phyloP scores from a whole-genome alignment of 768 basidiomycete genomes.

The Daedaleopsis nitida region DNA sequence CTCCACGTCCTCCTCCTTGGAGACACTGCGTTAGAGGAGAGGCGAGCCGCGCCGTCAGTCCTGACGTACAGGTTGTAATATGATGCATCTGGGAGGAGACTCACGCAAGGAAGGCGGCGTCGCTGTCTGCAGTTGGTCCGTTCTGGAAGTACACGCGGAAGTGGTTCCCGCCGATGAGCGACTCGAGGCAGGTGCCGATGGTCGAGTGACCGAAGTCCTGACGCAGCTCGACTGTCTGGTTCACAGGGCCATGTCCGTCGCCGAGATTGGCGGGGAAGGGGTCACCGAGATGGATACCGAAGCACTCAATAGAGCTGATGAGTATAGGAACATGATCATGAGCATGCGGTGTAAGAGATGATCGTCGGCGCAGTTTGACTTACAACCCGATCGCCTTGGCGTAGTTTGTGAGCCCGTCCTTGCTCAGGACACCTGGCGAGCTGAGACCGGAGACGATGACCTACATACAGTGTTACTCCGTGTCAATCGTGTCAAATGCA shows the following conservation, averaged over 20 bases:
- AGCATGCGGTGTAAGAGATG: not conserved
- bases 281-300: slow-evolving; percentile 37
- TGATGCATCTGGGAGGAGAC: slow-evolving; percentile 19
- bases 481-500: not conserved
- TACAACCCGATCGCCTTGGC: slow-evolving; percentile 67
- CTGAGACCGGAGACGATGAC: slow-evolving; percentile 70
- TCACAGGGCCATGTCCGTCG: slow-evolving; percentile 48
- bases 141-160: slow-evolving; percentile 61
- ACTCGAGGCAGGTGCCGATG: slow-evolving; percentile 49
- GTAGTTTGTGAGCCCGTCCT: slow-evolving; percentile 58
- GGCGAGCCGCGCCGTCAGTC: not conserved
- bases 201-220: slow-evolving; percentile 38
- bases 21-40: slow-evolving; percentile 38
- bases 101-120: slow-evolving; percentile 61
- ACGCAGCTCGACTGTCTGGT: slow-evolving; percentile 48
- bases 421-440: slow-evolving; percentile 56
- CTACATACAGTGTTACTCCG: slow-evolving; percentile 26
- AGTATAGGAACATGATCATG: slow-evolving; percentile 25
- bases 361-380: slow-evolving; percentile 20
- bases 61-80: no score
- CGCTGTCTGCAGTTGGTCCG: slow-evolving; percentile 49
- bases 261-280: slow-evolving; percentile 49
- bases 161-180: slow-evolving; percentile 49
- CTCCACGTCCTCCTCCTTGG: slow-evolving; percentile 44
- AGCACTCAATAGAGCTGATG: slow-evolving; percentile 43